Base-by-base conservation (phyloP, 148 eudicot genomes). In the Beta vulgaris region DNA sequence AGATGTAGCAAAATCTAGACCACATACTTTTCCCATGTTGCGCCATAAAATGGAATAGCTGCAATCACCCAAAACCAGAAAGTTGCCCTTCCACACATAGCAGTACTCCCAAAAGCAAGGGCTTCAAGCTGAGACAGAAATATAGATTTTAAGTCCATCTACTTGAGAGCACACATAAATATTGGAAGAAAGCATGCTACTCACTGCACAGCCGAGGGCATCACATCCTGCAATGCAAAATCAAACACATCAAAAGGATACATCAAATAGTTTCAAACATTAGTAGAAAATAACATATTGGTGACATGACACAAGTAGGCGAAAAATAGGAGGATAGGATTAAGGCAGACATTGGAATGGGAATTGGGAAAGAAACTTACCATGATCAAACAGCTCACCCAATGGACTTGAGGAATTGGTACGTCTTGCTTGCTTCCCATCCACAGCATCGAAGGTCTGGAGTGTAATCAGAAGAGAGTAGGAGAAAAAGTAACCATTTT, bases 351-450 rank as follows among this genome's bases (percentile, higher is more conserved):
- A 25, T 23, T 68, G 15, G 39, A 55, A 36, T 35, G 67, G 9
- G 16, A 57, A 59, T 39, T 39, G 36, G 63, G 71, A 70, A 68
- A 7, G 36, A 71, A 69, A 66, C 59, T 85, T 76, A 92, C 99
- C 97, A 84, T 92, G 97, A 70, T 96, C 99, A 85, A 92, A 96
- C 76, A 96, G 97, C 82, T 92, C 99, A 40, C 98, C 99, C 81
- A 96, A 72, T 80, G 99, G 98, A 84, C 99, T 91, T 58, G 99
- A 96, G 37, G 98, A 96, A 82, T 87, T 91, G 74, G 99, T 96
- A 77, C 99, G 84, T 83, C 99, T 89, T 82, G 99, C 99, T 85
- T 96, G 99, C 82, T 96, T 96, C 67, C 99, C 99, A 83, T 92
- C 99, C 62, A 96, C 98, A 46, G 99, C 99, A 81, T 96, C 99